Base-by-base conservation (phyloP, 2,329 filamentous ascomycete genomes). In the Colletotrichum coccodes region DNA sequence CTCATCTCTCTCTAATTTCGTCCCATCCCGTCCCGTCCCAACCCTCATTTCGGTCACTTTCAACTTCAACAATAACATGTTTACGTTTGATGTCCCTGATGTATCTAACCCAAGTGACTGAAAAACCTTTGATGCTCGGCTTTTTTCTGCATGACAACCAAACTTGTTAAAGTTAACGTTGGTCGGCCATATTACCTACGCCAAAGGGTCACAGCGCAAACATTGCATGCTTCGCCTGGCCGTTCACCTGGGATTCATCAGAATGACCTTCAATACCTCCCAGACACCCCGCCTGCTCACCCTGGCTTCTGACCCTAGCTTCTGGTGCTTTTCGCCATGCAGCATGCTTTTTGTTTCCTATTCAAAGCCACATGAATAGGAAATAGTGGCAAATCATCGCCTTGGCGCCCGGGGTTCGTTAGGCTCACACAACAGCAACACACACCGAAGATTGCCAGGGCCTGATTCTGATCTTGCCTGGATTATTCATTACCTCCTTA, bases 331-430 rank as follows among this genome's bases (percentile, higher is more conserved):
- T 16, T 23, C 28, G 26, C 14, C 3, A 32, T 44, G n/a, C 28
- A 46, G 40, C 18, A 26, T 8, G 6, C 16, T 30, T 36, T 21
- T 53, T 52, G 44, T 42, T 59, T 64, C 26, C 53, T 30, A 67
- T 67, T 67, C 64, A 67, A 44, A 32, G 18, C 52, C 23, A 36
- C 54, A 64, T 68, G 60, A 68, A 68, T 68, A 16, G 60, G 38
- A 60, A 68, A 34, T 34, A 34, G n/a, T 21, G 18, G 32, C 47
- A 44, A 64, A 52, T 52, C 59, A 66, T 21, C 26, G 14, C 26
- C 34, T 18, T 8, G 16, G 40, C 21, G 18, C 12, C 50, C 38
- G n/a, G 49, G 38, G 21, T 26, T 30, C 23, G 16, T 8, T 21
- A 32, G n/a, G 32, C 18, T 30, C 32, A 40, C 32, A 36, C 23